Conservation (phyloP, 257 asterid species). For the Gardenia jasminoides region DNA sequence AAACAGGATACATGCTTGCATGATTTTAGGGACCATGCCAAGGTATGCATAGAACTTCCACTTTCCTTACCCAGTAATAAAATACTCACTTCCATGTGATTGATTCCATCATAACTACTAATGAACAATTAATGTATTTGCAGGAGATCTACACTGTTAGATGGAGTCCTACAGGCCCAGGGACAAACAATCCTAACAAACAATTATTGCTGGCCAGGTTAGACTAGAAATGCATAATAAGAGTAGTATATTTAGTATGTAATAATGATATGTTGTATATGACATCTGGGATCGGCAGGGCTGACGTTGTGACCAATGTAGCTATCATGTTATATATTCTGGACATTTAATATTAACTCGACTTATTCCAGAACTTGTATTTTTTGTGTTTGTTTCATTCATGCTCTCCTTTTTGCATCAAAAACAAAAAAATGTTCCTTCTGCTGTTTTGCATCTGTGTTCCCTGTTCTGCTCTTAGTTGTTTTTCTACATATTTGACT, state of each 20-base stretch:
- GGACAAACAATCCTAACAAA: constrained; percentile 81
- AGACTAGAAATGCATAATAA: constrained; percentile 13
- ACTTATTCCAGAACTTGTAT: neutral
- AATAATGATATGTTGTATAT: neutral
- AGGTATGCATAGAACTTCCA: constrained; percentile 38
- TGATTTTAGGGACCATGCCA: constrained; percentile 78
- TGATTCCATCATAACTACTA: constrained; percentile 7
- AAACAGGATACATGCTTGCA: constrained; percentile 78
- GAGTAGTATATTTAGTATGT: neutral
- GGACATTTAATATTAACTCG: neutral
- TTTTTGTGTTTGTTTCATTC: neutral
- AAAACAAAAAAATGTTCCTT: neutral
- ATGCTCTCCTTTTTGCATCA: neutral
- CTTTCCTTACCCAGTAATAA: neutral
- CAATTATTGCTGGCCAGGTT: constrained; percentile 87
- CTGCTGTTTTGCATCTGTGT: neutral
- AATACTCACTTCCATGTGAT: constrained; percentile 7
- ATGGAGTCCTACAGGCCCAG: constrained; percentile 98
- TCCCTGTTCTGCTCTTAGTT: neutral
- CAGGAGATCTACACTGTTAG: constrained; percentile 95
- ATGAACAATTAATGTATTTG: constrained; percentile 22
- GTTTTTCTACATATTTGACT: neutral
- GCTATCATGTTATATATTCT: neutral
- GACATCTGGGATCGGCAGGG: neutral
- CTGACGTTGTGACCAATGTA: neutral